Conservation (phyloP, 371 early-diverging fungal genomes). For the Dipsacomyces acuminosporus region DNA sequence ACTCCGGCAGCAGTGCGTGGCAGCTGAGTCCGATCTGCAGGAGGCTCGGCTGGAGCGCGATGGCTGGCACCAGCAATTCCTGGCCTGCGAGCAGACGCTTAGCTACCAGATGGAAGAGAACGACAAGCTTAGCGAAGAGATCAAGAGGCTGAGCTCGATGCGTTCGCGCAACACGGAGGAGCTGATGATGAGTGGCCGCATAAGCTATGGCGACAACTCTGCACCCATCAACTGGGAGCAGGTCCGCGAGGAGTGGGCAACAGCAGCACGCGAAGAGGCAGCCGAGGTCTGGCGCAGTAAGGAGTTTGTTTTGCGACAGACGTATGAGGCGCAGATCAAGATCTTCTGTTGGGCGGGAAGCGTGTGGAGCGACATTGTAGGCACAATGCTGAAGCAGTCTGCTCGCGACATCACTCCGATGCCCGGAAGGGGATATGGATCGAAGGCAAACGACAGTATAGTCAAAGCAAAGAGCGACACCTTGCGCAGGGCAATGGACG, state of each 20-base stretch:
- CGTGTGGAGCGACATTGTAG: conserved; percentile 21
- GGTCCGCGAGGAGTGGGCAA: conserved; percentile 17
- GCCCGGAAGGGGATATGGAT: not conserved
- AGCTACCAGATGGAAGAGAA: conserved; percentile 19
- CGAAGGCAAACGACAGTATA: not conserved
- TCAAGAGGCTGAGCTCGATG: conserved; percentile 10
- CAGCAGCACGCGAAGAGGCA: conserved; percentile 7
- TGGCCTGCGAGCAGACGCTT: conserved; percentile 12
- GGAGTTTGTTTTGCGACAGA: conserved; percentile 19
- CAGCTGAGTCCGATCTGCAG: conserved; percentile 15
- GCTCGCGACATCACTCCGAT: not conserved
- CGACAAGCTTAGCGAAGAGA: conserved; percentile 7
- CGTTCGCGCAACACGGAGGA: conserved; percentile 18
- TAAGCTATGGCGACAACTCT: conserved; percentile 9
- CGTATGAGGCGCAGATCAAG: conserved; percentile 27
- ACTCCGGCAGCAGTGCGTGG: conserved; percentile 8
- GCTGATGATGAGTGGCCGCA: conserved; percentile 2
- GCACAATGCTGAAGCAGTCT: conserved; percentile 6
- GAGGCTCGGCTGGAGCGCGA: conserved; percentile 33
- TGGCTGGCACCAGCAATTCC: conserved; percentile 28
- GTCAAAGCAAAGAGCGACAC: not conserved
- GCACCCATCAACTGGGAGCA: conserved; percentile 19
- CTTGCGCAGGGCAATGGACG: conserved; percentile 13
- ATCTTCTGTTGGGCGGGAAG: conserved; percentile 19
- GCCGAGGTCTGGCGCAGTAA: conserved; percentile 13